These are phyloP conservation scores for Penicillium oxalicum DNA, from an alignment of 2,329 filamentous ascomycete species.

Conservation along the genomic window DNA sequence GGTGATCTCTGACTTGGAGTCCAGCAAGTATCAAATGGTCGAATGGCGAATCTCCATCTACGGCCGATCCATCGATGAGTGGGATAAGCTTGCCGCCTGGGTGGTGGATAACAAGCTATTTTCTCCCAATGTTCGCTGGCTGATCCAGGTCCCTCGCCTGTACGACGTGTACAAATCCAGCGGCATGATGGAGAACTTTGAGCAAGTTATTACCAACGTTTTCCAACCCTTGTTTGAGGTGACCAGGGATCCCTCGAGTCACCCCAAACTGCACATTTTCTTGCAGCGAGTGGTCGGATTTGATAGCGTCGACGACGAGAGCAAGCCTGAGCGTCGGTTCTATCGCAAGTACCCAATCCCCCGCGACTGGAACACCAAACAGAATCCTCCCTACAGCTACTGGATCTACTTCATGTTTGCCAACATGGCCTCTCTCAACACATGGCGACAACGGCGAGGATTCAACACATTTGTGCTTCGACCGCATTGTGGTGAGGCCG, in stretches of 20 bases:
- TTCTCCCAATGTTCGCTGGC: constrained; percentile 94
- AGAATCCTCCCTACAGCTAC: constrained; percentile 97
- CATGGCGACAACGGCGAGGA: constrained; percentile 80
- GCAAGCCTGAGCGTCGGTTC: constrained; percentile 89
- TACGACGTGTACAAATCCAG: constrained; percentile 94
- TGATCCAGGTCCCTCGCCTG: constrained; percentile 88
- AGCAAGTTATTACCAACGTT: constrained; percentile 83
- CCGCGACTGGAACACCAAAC: constrained; percentile 78
- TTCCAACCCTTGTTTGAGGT: constrained; percentile 94
- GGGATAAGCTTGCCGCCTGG: constrained; percentile 97
- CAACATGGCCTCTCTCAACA: constrained; percentile 87
- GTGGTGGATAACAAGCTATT: constrained; percentile 97
- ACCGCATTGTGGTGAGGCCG: constrained; percentile 93
- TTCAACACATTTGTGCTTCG: constrained; percentile 94
- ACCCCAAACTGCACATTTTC: constrained; percentile 92
- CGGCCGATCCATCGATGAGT: constrained; percentile 83
- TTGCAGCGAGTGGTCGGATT: constrained; percentile 93
- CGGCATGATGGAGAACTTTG: constrained; percentile 79
- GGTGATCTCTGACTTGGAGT: constrained; percentile 93
- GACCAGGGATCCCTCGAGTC: constrained; percentile 75
- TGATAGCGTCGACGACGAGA: constrained; percentile 96
- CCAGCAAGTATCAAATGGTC: constrained; percentile 99
- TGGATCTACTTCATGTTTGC: constrained; percentile 98
- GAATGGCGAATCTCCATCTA: constrained; percentile 99
- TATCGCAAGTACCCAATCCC: constrained; percentile 93